Percentiles rank a stretch among this genome's conserved stretches.
Evolutionary conservation across 345 rosid species (phyloP).

Genomic region (Citrus medica): DNA sequence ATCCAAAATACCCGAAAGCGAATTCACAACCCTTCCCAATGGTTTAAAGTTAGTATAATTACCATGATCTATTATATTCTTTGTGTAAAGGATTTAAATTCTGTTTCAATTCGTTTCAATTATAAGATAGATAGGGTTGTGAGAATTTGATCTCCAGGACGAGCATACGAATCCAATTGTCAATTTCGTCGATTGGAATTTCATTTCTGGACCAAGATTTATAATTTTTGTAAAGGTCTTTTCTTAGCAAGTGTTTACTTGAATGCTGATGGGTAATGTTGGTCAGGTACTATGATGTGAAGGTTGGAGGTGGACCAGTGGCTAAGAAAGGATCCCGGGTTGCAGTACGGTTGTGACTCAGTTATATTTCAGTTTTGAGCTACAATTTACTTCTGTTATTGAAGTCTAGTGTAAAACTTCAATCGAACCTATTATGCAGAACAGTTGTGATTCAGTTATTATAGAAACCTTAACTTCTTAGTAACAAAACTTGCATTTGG

Average conservation of each 20-base stretch:
- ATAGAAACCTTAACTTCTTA: too few relatives aligned
- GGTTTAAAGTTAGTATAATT: constrained; percentile 74
- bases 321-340: constrained; percentile 95
- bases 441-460: too few relatives aligned
- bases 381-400: neutral
- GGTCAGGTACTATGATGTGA: constrained; percentile 87
- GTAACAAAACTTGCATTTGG: too few relatives aligned
- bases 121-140: neutral
- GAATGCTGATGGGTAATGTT: constrained; percentile 18
- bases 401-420: neutral
- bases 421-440: neutral
- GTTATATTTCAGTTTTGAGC: constrained; percentile 31
- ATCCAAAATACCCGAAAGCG: constrained; percentile 82
- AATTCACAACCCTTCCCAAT: constrained; percentile 73
- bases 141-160: neutral
- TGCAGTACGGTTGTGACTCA: constrained; percentile 92
- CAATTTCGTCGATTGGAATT: neutral
- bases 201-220: neutral
- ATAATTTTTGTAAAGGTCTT: neutral
- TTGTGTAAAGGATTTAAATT: too few relatives aligned
- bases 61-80: constrained; percentile 8
- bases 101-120: neutral
- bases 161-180: neutral
- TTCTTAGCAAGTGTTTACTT: constrained; percentile 6
- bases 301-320: constrained; percentile 71